Percentiles rank a stretch among this genome's conserved stretches.
These are phyloP conservation scores for Aureobasidium subglaciale DNA, from an alignment of 2,329 filamentous ascomycete species.

Conservation along the genomic window DNA sequence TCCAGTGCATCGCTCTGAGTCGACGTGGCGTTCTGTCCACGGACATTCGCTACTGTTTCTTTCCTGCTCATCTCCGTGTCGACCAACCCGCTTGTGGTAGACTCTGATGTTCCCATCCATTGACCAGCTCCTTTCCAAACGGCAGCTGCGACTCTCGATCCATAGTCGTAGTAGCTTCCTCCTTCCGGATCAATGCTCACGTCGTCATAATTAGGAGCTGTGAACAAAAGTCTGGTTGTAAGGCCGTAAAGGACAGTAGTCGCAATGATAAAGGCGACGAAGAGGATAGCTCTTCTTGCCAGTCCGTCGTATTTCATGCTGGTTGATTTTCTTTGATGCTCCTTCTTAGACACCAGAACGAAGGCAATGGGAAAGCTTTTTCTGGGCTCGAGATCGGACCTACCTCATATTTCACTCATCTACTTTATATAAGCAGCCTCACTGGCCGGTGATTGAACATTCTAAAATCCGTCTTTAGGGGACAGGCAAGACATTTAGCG, in stretches of 20 bases:
- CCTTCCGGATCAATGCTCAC: slow-evolving; percentile 5
- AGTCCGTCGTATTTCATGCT: not conserved
- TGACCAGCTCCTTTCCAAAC: not conserved
- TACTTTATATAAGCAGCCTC: not conserved
- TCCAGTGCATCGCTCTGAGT: not conserved
- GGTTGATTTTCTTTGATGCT: not conserved
- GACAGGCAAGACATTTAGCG: not conserved
- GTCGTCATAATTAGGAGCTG: not conserved
- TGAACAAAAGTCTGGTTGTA: not conserved
- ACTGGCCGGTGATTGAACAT: not conserved
- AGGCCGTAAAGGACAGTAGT: not conserved
- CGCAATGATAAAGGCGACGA: not conserved
- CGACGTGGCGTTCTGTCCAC: not conserved
- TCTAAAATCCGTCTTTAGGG: not conserved
- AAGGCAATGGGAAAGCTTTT: not conserved
- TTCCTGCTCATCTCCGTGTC: not conserved
- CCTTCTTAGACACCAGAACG: not conserved
- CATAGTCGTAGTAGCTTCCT: slow-evolving; percentile 2
- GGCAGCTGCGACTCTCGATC: slow-evolving; percentile 2
- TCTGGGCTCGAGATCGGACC: not conserved
- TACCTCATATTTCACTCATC: not conserved
- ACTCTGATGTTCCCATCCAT: not conserved
- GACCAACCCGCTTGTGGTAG: too few relatives aligned
- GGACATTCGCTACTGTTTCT: not conserved
- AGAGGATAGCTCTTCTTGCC: not conserved